Percentiles rank a stretch among this genome's conserved stretches.
These are phyloP conservation scores for Saturnispora halmiae DNA, from an alignment of 805 yeast genomes.

Conservation along the genomic window DNA sequence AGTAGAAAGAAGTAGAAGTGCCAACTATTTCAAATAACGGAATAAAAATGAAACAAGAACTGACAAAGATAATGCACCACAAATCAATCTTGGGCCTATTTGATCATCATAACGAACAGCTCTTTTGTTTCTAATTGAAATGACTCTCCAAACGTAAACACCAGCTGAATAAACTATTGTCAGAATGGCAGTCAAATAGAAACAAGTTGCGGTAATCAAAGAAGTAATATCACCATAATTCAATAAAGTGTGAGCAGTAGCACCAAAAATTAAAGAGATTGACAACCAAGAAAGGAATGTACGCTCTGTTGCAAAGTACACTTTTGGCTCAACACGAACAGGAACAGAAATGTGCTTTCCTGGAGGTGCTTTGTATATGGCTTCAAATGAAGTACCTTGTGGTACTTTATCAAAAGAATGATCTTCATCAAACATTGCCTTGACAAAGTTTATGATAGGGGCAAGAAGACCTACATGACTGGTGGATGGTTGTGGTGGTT, in stretches of 20 bases:
- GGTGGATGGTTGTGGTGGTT: slow-evolving; percentile 15
- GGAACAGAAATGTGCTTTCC: slow-evolving; percentile 90
- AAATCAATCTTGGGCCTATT: slow-evolving; percentile 78
- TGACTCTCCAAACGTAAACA: slow-evolving; percentile 72
- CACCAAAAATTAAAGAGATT: slow-evolving; percentile 78
- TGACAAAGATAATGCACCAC: slow-evolving; percentile 63
- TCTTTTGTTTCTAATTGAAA: slow-evolving; percentile 71
- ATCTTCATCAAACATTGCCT: slow-evolving; percentile 26
- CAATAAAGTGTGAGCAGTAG: slow-evolving; percentile 78
- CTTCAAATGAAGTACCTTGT: slow-evolving; percentile 53
- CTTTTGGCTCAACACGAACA: slow-evolving; percentile 95
- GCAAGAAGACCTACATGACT: slow-evolving; percentile 13
- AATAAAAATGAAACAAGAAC: slow-evolving; percentile 54
- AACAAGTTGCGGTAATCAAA: slow-evolving; percentile 76
- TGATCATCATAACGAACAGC: slow-evolving; percentile 82
- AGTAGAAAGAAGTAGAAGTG: no score
- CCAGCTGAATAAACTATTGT: slow-evolving; percentile 65
- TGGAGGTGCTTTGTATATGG: slow-evolving; percentile 61
- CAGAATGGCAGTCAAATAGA: slow-evolving; percentile 68
- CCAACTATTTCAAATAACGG: slow-evolving; percentile 34
- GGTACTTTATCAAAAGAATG: slow-evolving; percentile 49
- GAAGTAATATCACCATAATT: slow-evolving; percentile 75
- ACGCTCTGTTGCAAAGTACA: slow-evolving; percentile 96
- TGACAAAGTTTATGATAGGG: slow-evolving; percentile 15
- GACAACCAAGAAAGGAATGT: slow-evolving; percentile 92